Evolutionary conservation across 177 flowering plant species (phyloP), one percentile per base, ranked within the genome.

Genomic region (Vitis hybrid): DNA sequence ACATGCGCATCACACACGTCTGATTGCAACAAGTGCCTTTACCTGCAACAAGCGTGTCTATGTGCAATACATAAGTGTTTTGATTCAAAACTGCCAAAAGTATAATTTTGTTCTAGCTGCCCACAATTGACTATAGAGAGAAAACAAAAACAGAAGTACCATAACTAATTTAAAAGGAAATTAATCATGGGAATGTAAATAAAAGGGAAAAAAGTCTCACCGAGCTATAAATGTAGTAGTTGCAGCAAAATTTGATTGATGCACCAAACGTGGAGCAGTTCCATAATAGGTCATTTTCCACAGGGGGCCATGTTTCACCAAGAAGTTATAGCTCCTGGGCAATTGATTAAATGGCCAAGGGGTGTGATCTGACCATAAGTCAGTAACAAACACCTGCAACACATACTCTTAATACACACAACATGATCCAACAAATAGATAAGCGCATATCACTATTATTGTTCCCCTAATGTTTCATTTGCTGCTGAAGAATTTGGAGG

Each of bases 301-400:
- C 13, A 95, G 76, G 8, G 97, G 56, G 5, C 93, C 98, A 73
- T 93, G 96, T 73, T 95, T 95, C 60, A 95, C 98, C 82, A 95
- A 84, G 78, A 95, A 95, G 74, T 85, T 93, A 74, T 95, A 95
- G 82, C 97, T 95, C 80, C 89, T 86, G 2, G 99, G 99, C 79
- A 95, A 73, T 74, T 95, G 99, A 69, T 95, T 95, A 70, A 95
- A 95, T 13, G 99, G 99, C 99, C 98, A 95, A 10, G 99, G 99
- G 1, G 99, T 95, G 67, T 95, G 99, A 32, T 95, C 99, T 21
- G 99, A 59, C 99, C 98, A 95, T 65, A 95, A 87, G 85, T 95
- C 99, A 23, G 97, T 91, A 72, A 95, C 81, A 82, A 86, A 93
- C 67, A 95, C 99, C 99, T 95, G 97, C 70, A 70, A 73, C 77